Conservation (phyloP, 768 basidiomycete genomes). For the Suillus bovinus region DNA sequence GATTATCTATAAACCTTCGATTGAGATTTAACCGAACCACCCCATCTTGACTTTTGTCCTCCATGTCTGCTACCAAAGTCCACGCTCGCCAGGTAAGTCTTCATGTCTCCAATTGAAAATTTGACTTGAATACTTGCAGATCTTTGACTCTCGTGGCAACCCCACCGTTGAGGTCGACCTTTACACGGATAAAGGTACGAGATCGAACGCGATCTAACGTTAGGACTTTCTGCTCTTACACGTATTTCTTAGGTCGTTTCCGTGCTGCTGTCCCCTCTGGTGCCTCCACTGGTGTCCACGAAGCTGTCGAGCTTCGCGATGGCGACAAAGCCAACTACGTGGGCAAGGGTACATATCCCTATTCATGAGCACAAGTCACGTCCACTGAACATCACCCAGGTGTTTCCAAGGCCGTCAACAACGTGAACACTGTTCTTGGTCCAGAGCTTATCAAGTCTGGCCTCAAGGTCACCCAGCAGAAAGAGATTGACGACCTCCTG, state of each 20-base stretch:
- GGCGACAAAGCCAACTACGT: conserved; percentile 90
- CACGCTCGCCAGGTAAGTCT: conserved; percentile 83
- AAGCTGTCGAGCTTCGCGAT: conserved; percentile 98
- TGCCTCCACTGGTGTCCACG: conserved; percentile 97
- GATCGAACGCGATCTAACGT: conserved; percentile 10
- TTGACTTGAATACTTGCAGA: conserved; percentile 48
- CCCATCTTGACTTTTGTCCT: conserved; percentile 33
- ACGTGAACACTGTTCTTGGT: conserved; percentile 91
- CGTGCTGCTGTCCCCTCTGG: conserved; percentile 96
- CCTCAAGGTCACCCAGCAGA: conserved; percentile 85
- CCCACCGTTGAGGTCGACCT: conserved; percentile 95
- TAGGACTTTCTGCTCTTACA: conserved; percentile 2
- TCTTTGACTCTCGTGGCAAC: conserved; percentile 99
- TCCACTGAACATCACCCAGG: conserved; percentile 45
- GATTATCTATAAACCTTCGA: conserved; percentile 9
- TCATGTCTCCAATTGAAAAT: conserved; percentile 3
- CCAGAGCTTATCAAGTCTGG: conserved; percentile 84
- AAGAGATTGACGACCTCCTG: conserved; percentile 95
- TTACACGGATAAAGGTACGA: conserved; percentile 79
- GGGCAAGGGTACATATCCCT: conserved; percentile 76
- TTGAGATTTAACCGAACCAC: background rate
- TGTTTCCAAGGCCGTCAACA: conserved; percentile 89
- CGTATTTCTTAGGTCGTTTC: conserved; percentile 69
- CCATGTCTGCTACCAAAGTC: conserved; percentile 92
- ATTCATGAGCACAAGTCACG: background rate